phyloP scores from a whole-genome alignment of 306 rosid genomes.

The Alnus glutinosa region DNA sequence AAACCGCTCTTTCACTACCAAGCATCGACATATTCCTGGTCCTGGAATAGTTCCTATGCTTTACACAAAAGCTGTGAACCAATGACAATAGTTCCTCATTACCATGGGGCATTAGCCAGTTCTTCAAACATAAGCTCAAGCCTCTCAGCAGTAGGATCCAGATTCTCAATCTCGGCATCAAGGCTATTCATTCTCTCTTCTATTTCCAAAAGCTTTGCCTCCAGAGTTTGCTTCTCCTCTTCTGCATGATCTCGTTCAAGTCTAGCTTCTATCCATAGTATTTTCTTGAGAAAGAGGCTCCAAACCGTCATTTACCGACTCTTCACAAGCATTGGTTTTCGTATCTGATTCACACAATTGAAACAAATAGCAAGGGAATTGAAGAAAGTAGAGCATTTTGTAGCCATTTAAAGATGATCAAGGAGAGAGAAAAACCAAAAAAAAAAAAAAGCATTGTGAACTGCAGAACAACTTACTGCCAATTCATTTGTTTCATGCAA shows the following conservation, averaged over 20 bases:
- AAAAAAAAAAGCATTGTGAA: neutral
- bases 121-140: constrained; percentile 38
- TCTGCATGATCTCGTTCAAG: too few relatives aligned
- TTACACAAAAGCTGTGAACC: neutral
- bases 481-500: constrained; percentile 2
- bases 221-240: too few relatives aligned
- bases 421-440: neutral
- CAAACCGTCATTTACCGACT: neutral
- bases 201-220: too few relatives aligned
- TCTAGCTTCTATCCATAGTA: too few relatives aligned
- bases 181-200: too few relatives aligned
- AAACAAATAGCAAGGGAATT: neutral
- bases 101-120: constrained; percentile 55
- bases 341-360: constrained; percentile 14
- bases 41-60: neutral
- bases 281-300: too few relatives aligned
- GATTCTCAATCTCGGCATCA: neutral
- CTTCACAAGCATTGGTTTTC: constrained; percentile 5
- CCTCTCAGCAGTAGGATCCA: constrained; percentile 16
- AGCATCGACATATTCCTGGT: neutral
- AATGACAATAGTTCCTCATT: constrained; percentile 7
- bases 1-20: neutral
- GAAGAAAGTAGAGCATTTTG: neutral
- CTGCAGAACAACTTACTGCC: constrained; percentile 28
- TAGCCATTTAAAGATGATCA: neutral